These are phyloP conservation scores for Digitaria exilis DNA, from an alignment of 202 grass and related monocot species.

Conservation along the genomic window DNA sequence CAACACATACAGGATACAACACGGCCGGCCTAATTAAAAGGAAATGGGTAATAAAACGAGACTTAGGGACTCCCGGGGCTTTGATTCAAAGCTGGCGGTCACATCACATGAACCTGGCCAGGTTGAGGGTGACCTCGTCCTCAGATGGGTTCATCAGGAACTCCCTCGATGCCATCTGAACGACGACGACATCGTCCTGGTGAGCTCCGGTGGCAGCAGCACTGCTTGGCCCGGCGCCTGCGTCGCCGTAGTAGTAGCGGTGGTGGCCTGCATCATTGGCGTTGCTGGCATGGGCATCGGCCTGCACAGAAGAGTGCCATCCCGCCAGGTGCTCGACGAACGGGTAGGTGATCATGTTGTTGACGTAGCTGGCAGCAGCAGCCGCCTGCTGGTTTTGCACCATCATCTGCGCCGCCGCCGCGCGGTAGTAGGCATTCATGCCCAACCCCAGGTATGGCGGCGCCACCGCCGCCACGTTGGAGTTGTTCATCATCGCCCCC, in stretches of 20 bases:
- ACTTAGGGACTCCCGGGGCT: background rate
- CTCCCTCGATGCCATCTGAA: conserved; percentile 51
- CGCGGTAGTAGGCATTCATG: conserved; percentile 27
- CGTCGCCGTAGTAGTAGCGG: background rate
- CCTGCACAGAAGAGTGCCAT: background rate
- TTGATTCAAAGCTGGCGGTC: background rate
- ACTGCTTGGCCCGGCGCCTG: background rate
- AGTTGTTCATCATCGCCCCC: conserved; percentile 6
- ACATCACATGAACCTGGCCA: conserved; percentile 33
- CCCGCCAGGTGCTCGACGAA: background rate
- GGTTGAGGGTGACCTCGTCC: conserved; percentile 31
- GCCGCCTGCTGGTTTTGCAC: background rate
- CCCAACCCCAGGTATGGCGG: background rate
- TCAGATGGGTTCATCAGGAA: conserved; percentile 37
- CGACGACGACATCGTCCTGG: conserved; percentile 33
- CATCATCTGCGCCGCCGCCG: background rate
- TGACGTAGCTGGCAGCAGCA: background rate
- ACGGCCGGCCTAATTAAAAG: no score
- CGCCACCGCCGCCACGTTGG: background rate
- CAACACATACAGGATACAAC: no score
- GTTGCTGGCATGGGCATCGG: background rate
- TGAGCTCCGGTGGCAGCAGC: no score
- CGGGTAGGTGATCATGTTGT: conserved; percentile 18
- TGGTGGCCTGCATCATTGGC: background rate
- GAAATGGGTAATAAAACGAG: no score